Evolutionary conservation across 345 rosid species (phyloP), one percentile per base, ranked within the genome.

Genomic region (Angophora floribunda): DNA sequence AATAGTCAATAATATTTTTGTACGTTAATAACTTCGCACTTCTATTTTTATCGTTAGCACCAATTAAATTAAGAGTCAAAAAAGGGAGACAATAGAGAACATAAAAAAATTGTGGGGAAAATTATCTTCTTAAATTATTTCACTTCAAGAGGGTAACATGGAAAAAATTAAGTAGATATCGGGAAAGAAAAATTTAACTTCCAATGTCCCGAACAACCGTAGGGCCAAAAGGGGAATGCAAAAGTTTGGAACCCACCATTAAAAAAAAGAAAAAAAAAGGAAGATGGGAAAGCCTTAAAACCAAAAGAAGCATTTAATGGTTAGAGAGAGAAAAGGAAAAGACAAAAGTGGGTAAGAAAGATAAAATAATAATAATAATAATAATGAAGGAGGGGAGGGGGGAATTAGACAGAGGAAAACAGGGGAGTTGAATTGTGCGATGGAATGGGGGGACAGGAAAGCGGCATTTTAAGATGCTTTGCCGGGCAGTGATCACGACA

Each of bases 401-500:
- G 14, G 15, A 51, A 49, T 84, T 90, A 49, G 88, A 88, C 86
- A 87, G 75, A 85, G 50, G 90, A 86, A 87, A 90, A 90, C 90
- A 87, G 87, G 89, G 90, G 87, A 85, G 79, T 84, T 86, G 82
- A 85, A 32, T 32, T 47, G 52, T 52, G 90, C 57, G 89, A 88
- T 84, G 55, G 85, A 75, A 75, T 1, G 4, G 49, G 93, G 95
- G 86, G 93, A 92, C 95, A 92, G 88, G 91, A 90, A 91, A 89
- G 93, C 91, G 92, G 91, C 91, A 91, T 14, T 90, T 89, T 86
- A 89, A 93, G 93, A 91, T 87, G 87, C 91, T 89, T 93, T 94
- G 95, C 94, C 93, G 92, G 94, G 88, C 92, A 41, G 52, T 92
- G 92, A 92, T 89, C 88, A 41, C 19, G 90, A 86, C 93, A 89